Conservation (phyloP, 208 protist species). For the Angomonas ambiguus region DNA sequence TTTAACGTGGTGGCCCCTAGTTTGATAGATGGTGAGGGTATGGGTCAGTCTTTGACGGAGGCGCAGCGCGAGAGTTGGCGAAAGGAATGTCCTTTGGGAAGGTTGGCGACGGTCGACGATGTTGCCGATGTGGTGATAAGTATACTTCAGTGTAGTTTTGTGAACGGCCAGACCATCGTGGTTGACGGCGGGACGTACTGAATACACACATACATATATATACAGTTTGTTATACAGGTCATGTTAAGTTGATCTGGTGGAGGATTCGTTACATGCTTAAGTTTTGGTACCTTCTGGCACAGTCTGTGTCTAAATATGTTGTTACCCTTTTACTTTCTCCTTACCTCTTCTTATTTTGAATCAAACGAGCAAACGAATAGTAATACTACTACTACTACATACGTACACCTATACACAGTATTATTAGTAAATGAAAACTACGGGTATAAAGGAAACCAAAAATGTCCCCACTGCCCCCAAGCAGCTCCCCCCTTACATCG, state of each 20-base stretch:
- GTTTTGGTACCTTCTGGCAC: no score
- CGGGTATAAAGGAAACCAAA: not conserved
- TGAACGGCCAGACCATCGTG: conserved; percentile 79
- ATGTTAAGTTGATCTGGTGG: no score
- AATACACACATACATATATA: conserved; percentile 8
- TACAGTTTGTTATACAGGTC: no score
- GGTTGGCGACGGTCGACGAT: conserved; percentile 70
- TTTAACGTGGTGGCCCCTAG: conserved; percentile 91
- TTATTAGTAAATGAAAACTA: not conserved
- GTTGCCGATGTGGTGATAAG: conserved; percentile 69
- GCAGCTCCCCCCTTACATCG: conserved; percentile 36
- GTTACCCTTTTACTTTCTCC: not conserved
- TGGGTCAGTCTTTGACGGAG: conserved; percentile 53
- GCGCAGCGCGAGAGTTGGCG: conserved; percentile 51
- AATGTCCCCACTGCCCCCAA: not conserved
- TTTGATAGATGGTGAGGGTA: conserved; percentile 80
- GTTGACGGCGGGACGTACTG: conserved; percentile 75
- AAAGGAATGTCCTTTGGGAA: conserved; percentile 48
- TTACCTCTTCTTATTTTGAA: not conserved
- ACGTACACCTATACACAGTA: no score
- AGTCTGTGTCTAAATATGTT: not conserved
- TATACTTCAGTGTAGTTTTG: conserved; percentile 46
- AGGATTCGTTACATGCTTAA: no score
- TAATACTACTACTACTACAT: no score
- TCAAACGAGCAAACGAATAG: no score